These are phyloP conservation scores for Suhomyces tanzawaensis DNA, from an alignment of 805 yeast species.

Conservation along the genomic window DNA sequence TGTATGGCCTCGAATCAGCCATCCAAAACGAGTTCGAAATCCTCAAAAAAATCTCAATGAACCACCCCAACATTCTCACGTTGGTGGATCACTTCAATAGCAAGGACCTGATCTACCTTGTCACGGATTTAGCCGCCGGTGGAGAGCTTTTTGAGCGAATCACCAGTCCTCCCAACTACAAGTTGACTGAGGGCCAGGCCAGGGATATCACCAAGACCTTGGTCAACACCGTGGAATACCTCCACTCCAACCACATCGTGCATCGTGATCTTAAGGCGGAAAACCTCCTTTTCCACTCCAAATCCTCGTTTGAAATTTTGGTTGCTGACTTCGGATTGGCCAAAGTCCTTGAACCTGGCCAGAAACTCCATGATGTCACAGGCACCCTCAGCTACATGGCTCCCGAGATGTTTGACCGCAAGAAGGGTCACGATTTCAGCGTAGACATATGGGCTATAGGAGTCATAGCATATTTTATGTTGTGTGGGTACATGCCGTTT, in stretches of 20 bases:
- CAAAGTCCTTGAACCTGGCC: slow-evolving; percentile 31
- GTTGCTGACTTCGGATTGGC: slow-evolving; percentile 70
- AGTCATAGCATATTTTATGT: slow-evolving; percentile 65
- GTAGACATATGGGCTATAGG: slow-evolving; percentile 81
- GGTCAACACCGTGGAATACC: slow-evolving; percentile 52
- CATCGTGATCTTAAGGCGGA: slow-evolving; percentile 77
- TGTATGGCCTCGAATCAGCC: slow-evolving; percentile 50
- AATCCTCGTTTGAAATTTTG: slow-evolving; percentile 35
- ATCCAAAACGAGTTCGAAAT: slow-evolving; percentile 62
- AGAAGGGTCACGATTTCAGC: slow-evolving; percentile 53
- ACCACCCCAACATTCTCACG: slow-evolving; percentile 56
- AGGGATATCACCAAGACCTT: slow-evolving; percentile 49
- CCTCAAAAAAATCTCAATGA: slow-evolving; percentile 48
- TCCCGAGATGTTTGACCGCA: slow-evolving; percentile 57
- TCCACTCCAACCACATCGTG: slow-evolving; percentile 58
- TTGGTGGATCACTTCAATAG: slow-evolving; percentile 73
- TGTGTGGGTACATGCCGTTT: slow-evolving; percentile 74
- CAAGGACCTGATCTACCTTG: slow-evolving; percentile 48
- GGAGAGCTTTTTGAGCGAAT: slow-evolving; percentile 69
- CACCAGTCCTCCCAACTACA: slow-evolving; percentile 35
- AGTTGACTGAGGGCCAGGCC: slow-evolving; percentile 47
- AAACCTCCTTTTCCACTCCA: slow-evolving; percentile 51
- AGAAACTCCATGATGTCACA: slow-evolving; percentile 46
- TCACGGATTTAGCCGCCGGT: slow-evolving; percentile 66
- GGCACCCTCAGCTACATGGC: slow-evolving; percentile 79